Evolutionary conservation across 2,329 filamentous ascomycete genomes (phyloP).

Genomic region (Colletotrichum karsti): DNA sequence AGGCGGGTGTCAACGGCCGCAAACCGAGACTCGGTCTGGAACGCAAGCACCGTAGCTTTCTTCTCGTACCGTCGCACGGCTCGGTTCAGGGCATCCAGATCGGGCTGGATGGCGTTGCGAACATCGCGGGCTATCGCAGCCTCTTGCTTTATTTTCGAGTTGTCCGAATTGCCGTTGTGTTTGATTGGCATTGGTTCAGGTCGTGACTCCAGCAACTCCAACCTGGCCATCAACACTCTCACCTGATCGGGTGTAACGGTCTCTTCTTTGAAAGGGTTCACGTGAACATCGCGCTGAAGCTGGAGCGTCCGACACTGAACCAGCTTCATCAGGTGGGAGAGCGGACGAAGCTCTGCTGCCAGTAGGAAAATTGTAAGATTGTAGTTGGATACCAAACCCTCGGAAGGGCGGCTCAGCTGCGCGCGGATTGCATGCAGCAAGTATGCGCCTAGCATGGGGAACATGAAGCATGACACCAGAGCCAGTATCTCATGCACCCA

Average conservation of each 20-base stretch:
- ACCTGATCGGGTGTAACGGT: slow-evolving; percentile 46
- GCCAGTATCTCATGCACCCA: slow-evolving; percentile 79
- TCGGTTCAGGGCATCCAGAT: slow-evolving; percentile 87
- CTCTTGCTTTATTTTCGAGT: slow-evolving; percentile 47
- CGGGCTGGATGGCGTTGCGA: slow-evolving; percentile 74
- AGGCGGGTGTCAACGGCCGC: slow-evolving; percentile 75
- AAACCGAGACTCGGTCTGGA: slow-evolving; percentile 80
- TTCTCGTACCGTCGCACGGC: slow-evolving; percentile 94
- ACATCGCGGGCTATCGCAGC: slow-evolving; percentile 63
- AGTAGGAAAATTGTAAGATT: slow-evolving; percentile 92
- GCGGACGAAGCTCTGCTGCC: slow-evolving; percentile 84
- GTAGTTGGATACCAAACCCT: slow-evolving; percentile 89
- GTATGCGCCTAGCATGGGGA: slow-evolving; percentile 82
- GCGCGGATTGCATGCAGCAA: slow-evolving; percentile 82
- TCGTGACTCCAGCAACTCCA: slow-evolving; percentile 75
- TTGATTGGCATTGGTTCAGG: slow-evolving; percentile 41
- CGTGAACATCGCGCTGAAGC: slow-evolving; percentile 77
- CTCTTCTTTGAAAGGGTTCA: slow-evolving; percentile 54
- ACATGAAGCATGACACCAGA: slow-evolving; percentile 79
- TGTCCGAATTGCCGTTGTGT: slow-evolving; percentile 41
- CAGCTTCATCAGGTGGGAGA: slow-evolving; percentile 83
- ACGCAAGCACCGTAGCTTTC: slow-evolving; percentile 77
- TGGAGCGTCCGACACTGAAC: slow-evolving; percentile 82
- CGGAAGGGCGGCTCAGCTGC: slow-evolving; percentile 83
- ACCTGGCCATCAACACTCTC: slow-evolving; percentile 67